phyloP scores from a whole-genome alignment of 768 basidiomycete species.

The Inosperma sp. region DNA sequence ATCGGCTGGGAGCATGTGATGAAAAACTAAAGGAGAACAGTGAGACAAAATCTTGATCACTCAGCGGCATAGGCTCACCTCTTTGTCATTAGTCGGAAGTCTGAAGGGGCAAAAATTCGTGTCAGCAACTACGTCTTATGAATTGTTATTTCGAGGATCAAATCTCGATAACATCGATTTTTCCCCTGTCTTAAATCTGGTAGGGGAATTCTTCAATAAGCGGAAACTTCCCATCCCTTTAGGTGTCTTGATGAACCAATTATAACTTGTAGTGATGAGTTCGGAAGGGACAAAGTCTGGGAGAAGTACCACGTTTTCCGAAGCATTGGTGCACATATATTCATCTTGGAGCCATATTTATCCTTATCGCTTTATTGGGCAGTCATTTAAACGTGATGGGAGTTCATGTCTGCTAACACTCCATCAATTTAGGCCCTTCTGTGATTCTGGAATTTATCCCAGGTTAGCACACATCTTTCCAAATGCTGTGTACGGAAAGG shows the following conservation, averaged over 20 bases:
- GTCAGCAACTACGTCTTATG: not conserved
- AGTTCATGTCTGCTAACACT: not conserved
- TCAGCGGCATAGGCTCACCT: not conserved
- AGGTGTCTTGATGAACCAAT: no score
- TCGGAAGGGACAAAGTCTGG: not conserved
- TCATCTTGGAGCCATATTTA: not conserved
- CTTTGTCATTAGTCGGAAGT: not conserved
- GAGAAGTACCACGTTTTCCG: not conserved
- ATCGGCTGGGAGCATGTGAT: not conserved
- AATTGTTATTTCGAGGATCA: not conserved
- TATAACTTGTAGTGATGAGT: not conserved
- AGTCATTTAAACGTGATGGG: constrained; percentile 3
- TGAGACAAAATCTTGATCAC: constrained; percentile 1
- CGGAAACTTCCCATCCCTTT: not conserved
- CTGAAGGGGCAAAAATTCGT: not conserved
- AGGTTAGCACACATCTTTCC: not conserved
- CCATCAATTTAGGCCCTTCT: not conserved
- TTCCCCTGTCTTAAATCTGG: not conserved
- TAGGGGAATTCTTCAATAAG: no score
- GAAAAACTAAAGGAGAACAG: constrained; percentile 1
- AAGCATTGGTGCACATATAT: constrained; percentile 7
- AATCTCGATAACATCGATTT: not conserved
- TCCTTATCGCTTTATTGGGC: not conserved
- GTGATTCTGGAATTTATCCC: not conserved
- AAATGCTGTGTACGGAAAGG: constrained; percentile 1